Conservation (phyloP, 345 rosid genomes). For the Isatis tinctoria region DNA sequence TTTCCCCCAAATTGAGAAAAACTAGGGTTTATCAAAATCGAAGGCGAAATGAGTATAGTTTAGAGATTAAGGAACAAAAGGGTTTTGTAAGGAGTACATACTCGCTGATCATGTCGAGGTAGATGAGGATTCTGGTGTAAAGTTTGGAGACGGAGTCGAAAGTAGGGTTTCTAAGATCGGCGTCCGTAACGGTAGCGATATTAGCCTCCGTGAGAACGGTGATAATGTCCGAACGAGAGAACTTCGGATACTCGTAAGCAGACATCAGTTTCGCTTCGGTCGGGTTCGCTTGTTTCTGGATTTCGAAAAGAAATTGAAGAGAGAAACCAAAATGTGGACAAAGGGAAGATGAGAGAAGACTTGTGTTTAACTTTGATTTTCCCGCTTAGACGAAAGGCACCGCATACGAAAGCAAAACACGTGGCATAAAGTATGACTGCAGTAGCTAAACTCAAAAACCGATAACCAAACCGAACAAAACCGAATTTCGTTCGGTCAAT, state of each 20-base stretch:
- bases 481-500: no score
- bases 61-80: background rate
- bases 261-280: slow-evolving; percentile 48
- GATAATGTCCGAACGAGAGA: slow-evolving; percentile 56
- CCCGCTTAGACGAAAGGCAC: slow-evolving; percentile 13
- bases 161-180: slow-evolving; percentile 48
- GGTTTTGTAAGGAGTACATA: background rate
- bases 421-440: no score
- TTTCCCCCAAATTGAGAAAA: slow-evolving; percentile 2
- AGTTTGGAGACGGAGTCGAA: slow-evolving; percentile 51
- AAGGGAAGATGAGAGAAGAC: background rate
- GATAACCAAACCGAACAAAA: no score
- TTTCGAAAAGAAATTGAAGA: background rate
- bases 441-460: no score
- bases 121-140: slow-evolving; percentile 60
- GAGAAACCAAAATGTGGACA: background rate
- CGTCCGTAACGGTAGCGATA: slow-evolving; percentile 48
- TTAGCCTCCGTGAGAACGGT: slow-evolving; percentile 53
- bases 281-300: background rate
- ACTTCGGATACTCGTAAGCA: slow-evolving; percentile 56
- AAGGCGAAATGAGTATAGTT: background rate
- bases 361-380: background rate
- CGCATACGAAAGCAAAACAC: background rate
- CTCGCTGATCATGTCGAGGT: slow-evolving; percentile 70
- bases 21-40: slow-evolving; percentile 12